These are phyloP conservation scores for Fistulifera solaris DNA, from an alignment of 108 stramenopile species.

Conservation along the genomic window DNA sequence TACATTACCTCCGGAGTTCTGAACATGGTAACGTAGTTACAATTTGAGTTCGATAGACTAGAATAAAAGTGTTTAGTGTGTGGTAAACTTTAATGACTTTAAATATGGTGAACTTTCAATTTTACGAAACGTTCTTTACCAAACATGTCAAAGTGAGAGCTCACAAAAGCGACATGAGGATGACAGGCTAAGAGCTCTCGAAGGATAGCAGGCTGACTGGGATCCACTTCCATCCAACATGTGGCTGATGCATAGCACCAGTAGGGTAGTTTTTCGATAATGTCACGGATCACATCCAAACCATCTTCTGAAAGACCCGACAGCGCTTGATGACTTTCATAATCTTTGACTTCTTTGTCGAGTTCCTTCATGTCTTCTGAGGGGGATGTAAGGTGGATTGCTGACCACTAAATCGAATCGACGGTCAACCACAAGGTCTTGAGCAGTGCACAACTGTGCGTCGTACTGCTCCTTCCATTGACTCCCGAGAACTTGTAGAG, in stretches of 20 bases:
- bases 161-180: constrained; percentile 15
- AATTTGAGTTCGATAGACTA: too few species aligned
- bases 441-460: constrained; percentile 34
- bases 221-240: constrained; percentile 89
- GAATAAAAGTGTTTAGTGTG: too few species aligned
- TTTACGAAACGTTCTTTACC: constrained; percentile 73
- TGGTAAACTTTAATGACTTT: too few species aligned
- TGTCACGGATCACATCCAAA: constrained; percentile 75
- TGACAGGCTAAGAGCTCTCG: constrained; percentile 16
- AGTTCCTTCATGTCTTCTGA: constrained; percentile 56
- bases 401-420: constrained; percentile 84
- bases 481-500: constrained; percentile 29
- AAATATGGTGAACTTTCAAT: constrained; percentile 15
- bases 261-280: constrained; percentile 45
- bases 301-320: constrained; percentile 79
- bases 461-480: constrained; percentile 1
- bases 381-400: constrained; percentile 96
- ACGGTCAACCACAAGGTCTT: constrained; percentile 27
- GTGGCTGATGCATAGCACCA: constrained; percentile 32
- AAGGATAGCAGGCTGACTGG: constrained; percentile 58
- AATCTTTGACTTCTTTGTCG: constrained; percentile 50
- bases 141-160: constrained; percentile 43
- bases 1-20: too few species aligned
- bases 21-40: too few species aligned
- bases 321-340: constrained; percentile 74